Conservation (phyloP, 2,329 filamentous ascomycete genomes). For the Corynespora cassiicola region DNA sequence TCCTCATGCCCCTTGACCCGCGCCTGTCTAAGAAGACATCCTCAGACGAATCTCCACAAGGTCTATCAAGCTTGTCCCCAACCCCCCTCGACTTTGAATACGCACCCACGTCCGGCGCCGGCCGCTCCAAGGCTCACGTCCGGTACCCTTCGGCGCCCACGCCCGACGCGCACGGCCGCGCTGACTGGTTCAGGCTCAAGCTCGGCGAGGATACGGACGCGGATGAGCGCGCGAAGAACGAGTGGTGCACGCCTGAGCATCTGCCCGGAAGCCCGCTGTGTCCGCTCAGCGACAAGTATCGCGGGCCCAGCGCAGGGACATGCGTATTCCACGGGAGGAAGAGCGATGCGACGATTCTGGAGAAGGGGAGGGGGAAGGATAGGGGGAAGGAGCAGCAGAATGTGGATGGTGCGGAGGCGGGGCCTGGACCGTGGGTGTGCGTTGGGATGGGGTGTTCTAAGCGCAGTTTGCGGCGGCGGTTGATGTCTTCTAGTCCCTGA, state of each 20-base stretch:
- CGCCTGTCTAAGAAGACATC: constrained; percentile 20
- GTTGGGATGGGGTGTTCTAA: no score
- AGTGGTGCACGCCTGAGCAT: constrained; percentile 53
- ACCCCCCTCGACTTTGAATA: constrained; percentile 5
- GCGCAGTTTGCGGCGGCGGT: no score
- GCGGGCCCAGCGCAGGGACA: constrained; percentile 43
- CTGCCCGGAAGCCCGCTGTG: constrained; percentile 52
- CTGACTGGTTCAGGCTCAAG: constrained; percentile 21
- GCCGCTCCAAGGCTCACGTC: no score
- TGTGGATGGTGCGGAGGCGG: no score
- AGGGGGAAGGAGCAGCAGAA: no score
- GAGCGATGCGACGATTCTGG: no score
- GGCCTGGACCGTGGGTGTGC: no score
- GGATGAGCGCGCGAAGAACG: constrained; percentile 41
- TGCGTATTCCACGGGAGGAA: constrained; percentile 52
- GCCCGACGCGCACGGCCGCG: constrained; percentile 3
- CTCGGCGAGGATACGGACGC: constrained; percentile 15
- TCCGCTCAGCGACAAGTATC: constrained; percentile 49
- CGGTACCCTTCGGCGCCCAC: neutral
- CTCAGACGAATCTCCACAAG: constrained; percentile 33
- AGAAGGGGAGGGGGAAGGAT: no score
- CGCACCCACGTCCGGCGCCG: no score
- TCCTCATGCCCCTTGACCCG: constrained; percentile 39
- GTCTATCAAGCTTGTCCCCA: constrained; percentile 4
- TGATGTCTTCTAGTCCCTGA: no score